phyloP scores from a whole-genome alignment of 805 yeast species.

The Starmerella roubikii region DNA sequence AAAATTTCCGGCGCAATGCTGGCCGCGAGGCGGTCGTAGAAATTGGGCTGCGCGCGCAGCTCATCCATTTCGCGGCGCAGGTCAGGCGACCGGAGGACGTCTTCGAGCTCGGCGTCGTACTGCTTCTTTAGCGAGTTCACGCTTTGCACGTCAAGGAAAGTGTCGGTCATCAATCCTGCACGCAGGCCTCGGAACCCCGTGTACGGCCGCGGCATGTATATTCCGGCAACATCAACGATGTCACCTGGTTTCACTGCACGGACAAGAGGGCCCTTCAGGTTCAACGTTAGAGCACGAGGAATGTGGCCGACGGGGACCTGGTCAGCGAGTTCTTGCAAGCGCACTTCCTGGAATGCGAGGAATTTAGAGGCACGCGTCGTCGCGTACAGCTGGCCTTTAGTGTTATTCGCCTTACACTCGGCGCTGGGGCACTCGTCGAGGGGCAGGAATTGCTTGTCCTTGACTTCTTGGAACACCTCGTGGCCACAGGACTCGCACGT shows the following conservation, averaged over 20 bases:
- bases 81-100: constrained; percentile 25
- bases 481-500: constrained; percentile 96
- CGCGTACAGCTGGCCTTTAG: constrained; percentile 80
- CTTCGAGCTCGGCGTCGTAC: constrained; percentile 47
- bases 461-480: constrained; percentile 93
- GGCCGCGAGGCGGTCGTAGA: constrained; percentile 65
- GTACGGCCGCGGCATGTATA: constrained; percentile 86
- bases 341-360: constrained; percentile 87
- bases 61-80: constrained; percentile 42
- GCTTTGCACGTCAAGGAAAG: constrained; percentile 78
- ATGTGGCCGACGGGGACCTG: constrained; percentile 98
- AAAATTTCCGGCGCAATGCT: constrained; percentile 96
- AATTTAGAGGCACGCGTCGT: constrained; percentile 94
- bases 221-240: constrained; percentile 82
- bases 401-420: constrained; percentile 63
- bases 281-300: constrained; percentile 74
- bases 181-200: constrained; percentile 86
- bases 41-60: constrained; percentile 48
- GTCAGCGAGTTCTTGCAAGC: constrained; percentile 83
- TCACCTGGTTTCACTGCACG: constrained; percentile 89
- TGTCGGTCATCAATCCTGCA: constrained; percentile 90
- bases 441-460: constrained; percentile 74
- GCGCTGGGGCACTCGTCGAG: constrained; percentile 71
- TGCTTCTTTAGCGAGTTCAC: constrained; percentile 80
- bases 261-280: constrained; percentile 84